Conservation (phyloP, 805 yeast genomes). For the Suhomyces sp. region DNA sequence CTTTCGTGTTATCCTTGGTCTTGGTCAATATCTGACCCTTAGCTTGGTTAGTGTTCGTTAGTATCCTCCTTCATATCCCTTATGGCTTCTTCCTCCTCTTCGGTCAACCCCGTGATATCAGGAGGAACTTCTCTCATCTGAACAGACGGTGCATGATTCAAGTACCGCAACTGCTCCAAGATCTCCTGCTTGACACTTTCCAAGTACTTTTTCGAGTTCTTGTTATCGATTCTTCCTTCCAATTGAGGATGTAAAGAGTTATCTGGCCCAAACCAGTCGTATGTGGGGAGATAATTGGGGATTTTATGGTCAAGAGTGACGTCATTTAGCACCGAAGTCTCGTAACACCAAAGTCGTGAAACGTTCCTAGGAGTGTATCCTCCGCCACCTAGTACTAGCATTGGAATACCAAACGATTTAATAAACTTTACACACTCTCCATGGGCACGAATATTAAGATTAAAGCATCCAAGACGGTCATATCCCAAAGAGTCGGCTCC, state of each 20-base stretch:
- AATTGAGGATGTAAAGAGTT: slow-evolving; percentile 76
- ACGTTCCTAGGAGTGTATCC: slow-evolving; percentile 97
- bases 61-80: slow-evolving; percentile 35
- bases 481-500: slow-evolving; percentile 96
- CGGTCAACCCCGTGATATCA: slow-evolving; percentile 41
- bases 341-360: slow-evolving; percentile 92
- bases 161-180: slow-evolving; percentile 73
- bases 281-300: slow-evolving; percentile 73
- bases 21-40: too few relatives aligned
- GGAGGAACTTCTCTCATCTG: slow-evolving; percentile 92
- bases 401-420: slow-evolving; percentile 85
- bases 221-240: slow-evolving; percentile 66
- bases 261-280: slow-evolving; percentile 87
- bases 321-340: slow-evolving; percentile 77
- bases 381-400: slow-evolving; percentile 94
- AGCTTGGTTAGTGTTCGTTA: too few relatives aligned
- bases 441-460: slow-evolving; percentile 86
- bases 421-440: slow-evolving; percentile 92
- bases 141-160: slow-evolving; percentile 93
- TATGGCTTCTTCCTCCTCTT: slow-evolving; percentile 40
- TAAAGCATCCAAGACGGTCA: slow-evolving; percentile 92
- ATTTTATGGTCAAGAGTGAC: slow-evolving; percentile 43
- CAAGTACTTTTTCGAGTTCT: slow-evolving; percentile 76
- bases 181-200: slow-evolving; percentile 75
- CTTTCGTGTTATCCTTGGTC: too few relatives aligned